Conservation (phyloP, 2,329 filamentous ascomycete species). For the Fusarium secorum region DNA sequence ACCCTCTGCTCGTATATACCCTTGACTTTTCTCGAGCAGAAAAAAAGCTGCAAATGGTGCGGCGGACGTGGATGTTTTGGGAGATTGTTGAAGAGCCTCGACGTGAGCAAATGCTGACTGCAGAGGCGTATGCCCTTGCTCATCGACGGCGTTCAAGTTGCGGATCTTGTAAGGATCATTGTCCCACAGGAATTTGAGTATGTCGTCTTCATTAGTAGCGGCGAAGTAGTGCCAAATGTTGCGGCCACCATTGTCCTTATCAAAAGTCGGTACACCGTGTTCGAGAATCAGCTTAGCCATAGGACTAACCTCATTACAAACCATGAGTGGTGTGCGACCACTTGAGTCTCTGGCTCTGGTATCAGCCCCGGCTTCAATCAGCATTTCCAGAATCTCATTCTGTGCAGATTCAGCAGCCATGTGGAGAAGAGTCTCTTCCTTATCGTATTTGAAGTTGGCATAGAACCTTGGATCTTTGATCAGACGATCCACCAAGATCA, state of each 20-base stretch:
- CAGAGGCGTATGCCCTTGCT: constrained; percentile 43
- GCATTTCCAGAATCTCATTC: constrained; percentile 39
- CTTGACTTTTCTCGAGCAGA: constrained; percentile 26
- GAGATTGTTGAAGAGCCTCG: not conserved
- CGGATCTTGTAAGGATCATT: constrained; percentile 41
- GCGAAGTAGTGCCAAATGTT: constrained; percentile 52
- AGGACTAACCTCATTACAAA: constrained; percentile 40
- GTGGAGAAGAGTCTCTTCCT: constrained; percentile 36
- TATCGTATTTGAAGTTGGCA: constrained; percentile 35
- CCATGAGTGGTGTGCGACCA: constrained; percentile 49
- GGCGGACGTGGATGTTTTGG: not conserved
- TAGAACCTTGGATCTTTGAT: constrained; percentile 44
- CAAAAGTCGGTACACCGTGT: constrained; percentile 41
- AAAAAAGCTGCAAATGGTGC: constrained; percentile 18
- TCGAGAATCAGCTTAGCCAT: constrained; percentile 41
- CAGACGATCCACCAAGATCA: constrained; percentile 40
- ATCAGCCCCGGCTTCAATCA: constrained; percentile 42
- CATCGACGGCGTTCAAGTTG: constrained; percentile 40
- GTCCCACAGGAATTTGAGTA: constrained; percentile 44
- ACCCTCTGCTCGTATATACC: not conserved
- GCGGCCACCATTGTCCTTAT: constrained; percentile 43
- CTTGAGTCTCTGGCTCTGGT: constrained; percentile 40
- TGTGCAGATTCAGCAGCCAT: constrained; percentile 41
- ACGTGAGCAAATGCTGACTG: constrained; percentile 42
- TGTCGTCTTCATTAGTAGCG: constrained; percentile 42